Evolutionary conservation across 1,139 yeast genomes (phyloP).

Genomic region (Debaryomycetaceae sp.): DNA sequence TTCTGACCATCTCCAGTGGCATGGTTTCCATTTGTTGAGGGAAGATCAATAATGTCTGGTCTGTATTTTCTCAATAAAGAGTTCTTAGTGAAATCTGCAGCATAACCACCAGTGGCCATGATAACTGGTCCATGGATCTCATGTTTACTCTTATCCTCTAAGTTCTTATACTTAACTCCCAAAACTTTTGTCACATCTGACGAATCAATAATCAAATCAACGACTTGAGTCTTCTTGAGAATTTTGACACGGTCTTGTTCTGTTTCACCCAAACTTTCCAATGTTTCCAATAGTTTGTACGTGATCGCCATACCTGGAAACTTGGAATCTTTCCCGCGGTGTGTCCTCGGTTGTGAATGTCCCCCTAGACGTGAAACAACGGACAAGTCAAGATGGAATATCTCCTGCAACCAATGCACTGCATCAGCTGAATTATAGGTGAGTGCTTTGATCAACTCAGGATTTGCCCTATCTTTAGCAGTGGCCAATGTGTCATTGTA

Average conservation of each 20-base stretch:
- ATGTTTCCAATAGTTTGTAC: constrained; percentile 52
- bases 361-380: constrained; percentile 72
- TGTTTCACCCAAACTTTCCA: constrained; percentile 46
- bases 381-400: constrained; percentile 58
- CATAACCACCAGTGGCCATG: constrained; percentile 80
- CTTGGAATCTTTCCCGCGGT: constrained; percentile 62
- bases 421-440: constrained; percentile 58
- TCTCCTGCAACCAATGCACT: constrained; percentile 68
- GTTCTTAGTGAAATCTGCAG: constrained; percentile 54
- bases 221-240: constrained; percentile 52
- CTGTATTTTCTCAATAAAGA: constrained; percentile 52
- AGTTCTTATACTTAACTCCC: constrained; percentile 50
- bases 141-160: constrained; percentile 29
- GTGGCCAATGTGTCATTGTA: constrained; percentile 65
- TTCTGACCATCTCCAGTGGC: constrained; percentile 79
- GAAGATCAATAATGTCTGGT: constrained; percentile 60
- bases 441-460: constrained; percentile 48
- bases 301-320: constrained; percentile 80
- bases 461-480: constrained; percentile 61
- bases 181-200: constrained; percentile 24
- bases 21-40: constrained; percentile 72
- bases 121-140: constrained; percentile 56
- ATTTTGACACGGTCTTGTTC: constrained; percentile 54
- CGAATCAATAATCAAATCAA: constrained; percentile 44
- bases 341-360: constrained; percentile 71